Percentiles rank a stretch among this genome's conserved stretches.
Conservation (phyloP, 352 stramenopile genomes). For the Phytophthora megakarya region DNA sequence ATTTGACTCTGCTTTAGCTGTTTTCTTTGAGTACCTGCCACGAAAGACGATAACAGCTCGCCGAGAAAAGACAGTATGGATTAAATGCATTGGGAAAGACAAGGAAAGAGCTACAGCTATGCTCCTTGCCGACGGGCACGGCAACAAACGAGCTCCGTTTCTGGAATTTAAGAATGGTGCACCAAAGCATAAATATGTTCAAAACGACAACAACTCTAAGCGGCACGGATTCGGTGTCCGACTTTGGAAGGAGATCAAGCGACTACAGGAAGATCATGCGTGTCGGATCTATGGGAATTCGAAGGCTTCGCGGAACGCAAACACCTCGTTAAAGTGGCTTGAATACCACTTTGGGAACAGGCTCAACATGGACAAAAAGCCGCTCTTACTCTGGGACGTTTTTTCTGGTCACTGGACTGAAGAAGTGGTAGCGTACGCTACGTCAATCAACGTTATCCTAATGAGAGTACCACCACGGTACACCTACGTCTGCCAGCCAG, state of each 20-base stretch:
- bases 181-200: background rate
- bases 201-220: background rate
- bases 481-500: conserved; percentile 6
- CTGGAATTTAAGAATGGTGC: conserved; percentile 5
- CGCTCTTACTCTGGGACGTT: background rate
- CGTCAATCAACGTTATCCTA: conserved; percentile 1
- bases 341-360: conserved; percentile 1
- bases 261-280: background rate
- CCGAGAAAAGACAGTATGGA: conserved; percentile 26
- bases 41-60: conserved; percentile 6
- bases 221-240: conserved; percentile 5
- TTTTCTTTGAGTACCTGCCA: conserved; percentile 28
- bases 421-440: background rate
- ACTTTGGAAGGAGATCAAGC: conserved; percentile 16
- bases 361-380: background rate
- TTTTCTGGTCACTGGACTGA: background rate
- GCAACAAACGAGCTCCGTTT: conserved; percentile 4
- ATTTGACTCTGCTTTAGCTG: background rate
- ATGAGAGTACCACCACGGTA: background rate
- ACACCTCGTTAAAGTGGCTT: conserved; percentile 1
- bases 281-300: conserved; percentile 2
- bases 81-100: conserved; percentile 12
- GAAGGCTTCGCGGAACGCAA: background rate
- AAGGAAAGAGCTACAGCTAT: conserved; percentile 16
- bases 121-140: conserved; percentile 7